Evolutionary conservation across 352 stramenopile genomes (phyloP), one percentile per base, ranked within the genome.

Genomic region (Globisporangium carolinianum): DNA sequence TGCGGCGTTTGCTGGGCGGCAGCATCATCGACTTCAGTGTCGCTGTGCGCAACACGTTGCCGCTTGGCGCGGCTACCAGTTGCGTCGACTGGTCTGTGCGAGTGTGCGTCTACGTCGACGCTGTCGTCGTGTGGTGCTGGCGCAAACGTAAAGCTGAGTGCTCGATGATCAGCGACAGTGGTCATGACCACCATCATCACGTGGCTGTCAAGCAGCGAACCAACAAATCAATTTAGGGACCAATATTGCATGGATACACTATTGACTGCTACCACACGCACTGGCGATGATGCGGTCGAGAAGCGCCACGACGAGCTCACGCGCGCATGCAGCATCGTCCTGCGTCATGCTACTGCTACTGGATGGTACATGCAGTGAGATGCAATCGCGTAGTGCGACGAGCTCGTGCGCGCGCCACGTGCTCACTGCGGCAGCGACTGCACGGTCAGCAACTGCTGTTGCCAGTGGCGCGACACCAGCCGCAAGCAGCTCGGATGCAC

Each of bases 51-150:
- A 10, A 47, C 2, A 37, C 42, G 43, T 42, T 53, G 57, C 5
- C 57, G 50, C 51, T 63, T 61, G 18, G 32, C 3, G 35, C 15
- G 48, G 24, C 10, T 51, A 11, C 15, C 38, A 9, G 9, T 51
- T 39, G 1, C 5, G 35, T 35, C 39, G 35, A 12, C 15, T 51
- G 18, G 17, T 8, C n/a, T 17, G 42, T 15, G 14, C 42, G 47
- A 4, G 47, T 36, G 17, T 38, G 12, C 12, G 49, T 6, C 42
- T 47, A 32, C 24, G 24, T 32, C 42, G 12, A n/a, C 42, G 6
- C 11, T 12, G 10, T 47, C 42, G 10, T 17, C 42, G 14, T 11
- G 6, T 45, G 41, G 4, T 47, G 42, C 42, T 47, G 10, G 42
- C 6, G 42, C 11, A 11, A 47, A 17, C n/a, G 42, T 47, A 15